A percentile compares a stretch with the other conserved stretches of the same genome.
These are phyloP conservation scores for Roridomyces roridus DNA, from an alignment of 768 basidiomycete species.

Conservation along the genomic window DNA sequence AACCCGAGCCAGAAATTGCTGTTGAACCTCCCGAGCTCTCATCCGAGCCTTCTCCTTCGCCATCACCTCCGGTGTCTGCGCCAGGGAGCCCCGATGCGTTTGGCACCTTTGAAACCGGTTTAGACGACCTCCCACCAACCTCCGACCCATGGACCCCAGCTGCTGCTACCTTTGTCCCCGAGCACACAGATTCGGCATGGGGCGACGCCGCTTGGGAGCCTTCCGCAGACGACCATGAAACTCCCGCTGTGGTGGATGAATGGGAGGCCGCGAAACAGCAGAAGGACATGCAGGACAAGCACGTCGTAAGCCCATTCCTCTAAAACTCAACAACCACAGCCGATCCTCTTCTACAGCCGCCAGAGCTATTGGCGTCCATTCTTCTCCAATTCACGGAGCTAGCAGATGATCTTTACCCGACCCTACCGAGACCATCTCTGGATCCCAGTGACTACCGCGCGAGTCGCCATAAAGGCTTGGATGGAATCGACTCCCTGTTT, in stretches of 20 bases:
- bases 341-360: slow-evolving; percentile 54
- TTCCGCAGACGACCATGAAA: slow-evolving; percentile 23
- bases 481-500: slow-evolving; percentile 66
- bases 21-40: slow-evolving; percentile 14
- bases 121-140: slow-evolving; percentile 34
- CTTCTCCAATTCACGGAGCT: slow-evolving; percentile 60
- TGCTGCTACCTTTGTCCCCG: slow-evolving; percentile 12
- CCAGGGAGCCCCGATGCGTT: slow-evolving; percentile 59
- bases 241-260: slow-evolving; percentile 55
- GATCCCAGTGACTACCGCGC: slow-evolving; percentile 34
- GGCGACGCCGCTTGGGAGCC: slow-evolving; percentile 45
- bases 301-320: slow-evolving; percentile 60
- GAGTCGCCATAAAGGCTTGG: slow-evolving; percentile 49
- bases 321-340: slow-evolving; percentile 27
- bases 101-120: slow-evolving; percentile 63
- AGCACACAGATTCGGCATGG: slow-evolving; percentile 41
- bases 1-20: neutral
- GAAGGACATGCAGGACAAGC: slow-evolving; percentile 64
- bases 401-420: slow-evolving; percentile 59
- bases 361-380: slow-evolving; percentile 66
- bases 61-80: slow-evolving; percentile 17
- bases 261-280: slow-evolving; percentile 69
- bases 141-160: slow-evolving; percentile 45
- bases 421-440: slow-evolving; percentile 12
- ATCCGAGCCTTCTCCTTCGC: slow-evolving; percentile 17